These are phyloP conservation scores for Malus hybrid DNA, from an alignment of 331 rosid species.

Conservation along the genomic window DNA sequence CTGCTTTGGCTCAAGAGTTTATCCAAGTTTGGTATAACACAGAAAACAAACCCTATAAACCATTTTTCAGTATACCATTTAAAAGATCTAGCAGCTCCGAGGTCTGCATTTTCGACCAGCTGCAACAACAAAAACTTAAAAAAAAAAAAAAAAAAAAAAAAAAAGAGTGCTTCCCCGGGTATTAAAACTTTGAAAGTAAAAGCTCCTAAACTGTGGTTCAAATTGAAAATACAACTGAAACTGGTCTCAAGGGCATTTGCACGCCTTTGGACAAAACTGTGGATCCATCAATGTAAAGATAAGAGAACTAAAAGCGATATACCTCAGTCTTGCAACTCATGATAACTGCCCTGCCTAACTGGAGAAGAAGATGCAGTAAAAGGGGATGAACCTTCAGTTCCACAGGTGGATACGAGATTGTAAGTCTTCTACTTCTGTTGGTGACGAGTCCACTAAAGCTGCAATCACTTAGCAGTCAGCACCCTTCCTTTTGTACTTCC, in stretches of 20 bases:
- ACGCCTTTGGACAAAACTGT: conserved; percentile 26
- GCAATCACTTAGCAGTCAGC: conserved; percentile 15
- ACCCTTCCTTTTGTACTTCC: conserved; percentile 22
- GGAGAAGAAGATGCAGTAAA: neutral
- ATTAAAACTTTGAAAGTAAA: neutral
- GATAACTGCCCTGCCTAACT: neutral
- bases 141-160: too few relatives aligned
- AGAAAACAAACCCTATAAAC: neutral
- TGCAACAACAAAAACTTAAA: neutral
- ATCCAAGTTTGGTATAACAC: neutral
- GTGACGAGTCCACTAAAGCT: conserved; percentile 3
- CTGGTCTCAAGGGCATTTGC: conserved; percentile 23
- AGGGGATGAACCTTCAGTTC: neutral
- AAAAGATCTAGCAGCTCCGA: conserved; percentile 8
- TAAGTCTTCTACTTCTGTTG: neutral
- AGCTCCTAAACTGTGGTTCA: conserved; percentile 18
- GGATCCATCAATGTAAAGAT: conserved; percentile 26
- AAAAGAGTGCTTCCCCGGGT: neutral
- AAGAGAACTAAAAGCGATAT: conserved; percentile 20
- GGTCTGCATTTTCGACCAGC: conserved; percentile 16
- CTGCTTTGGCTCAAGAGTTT: neutral
- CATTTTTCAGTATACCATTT: conserved; percentile 1
- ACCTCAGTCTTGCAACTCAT: neutral
- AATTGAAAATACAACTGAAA: conserved; percentile 12
- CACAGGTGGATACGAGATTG: neutral